Evolutionary conservation across 352 stramenopile species (phyloP).

Genomic region (Thalassiosira hispida): DNA sequence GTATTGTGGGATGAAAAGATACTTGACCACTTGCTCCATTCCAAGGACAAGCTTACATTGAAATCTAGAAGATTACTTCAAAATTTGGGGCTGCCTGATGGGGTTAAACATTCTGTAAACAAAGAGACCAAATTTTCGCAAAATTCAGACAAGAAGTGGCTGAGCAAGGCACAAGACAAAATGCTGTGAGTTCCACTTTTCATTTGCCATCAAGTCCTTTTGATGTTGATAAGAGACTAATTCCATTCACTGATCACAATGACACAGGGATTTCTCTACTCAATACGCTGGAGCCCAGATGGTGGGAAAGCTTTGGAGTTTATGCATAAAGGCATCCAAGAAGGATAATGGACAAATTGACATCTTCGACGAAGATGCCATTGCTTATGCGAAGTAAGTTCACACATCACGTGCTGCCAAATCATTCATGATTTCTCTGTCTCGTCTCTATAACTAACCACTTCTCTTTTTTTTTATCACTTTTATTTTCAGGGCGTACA

Average conservation of each 20-base stretch:
- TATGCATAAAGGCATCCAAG: slow-evolving; percentile 30
- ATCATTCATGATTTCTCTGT: background rate
- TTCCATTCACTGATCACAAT: too few species aligned
- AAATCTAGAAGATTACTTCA: slow-evolving; percentile 26
- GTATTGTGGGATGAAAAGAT: slow-evolving; percentile 61
- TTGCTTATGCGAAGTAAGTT: slow-evolving; percentile 42
- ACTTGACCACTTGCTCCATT: slow-evolving; percentile 31
- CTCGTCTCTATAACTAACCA: background rate
- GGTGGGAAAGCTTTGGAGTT: slow-evolving; percentile 53
- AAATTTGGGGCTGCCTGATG: slow-evolving; percentile 22
- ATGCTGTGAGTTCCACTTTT: slow-evolving; percentile 44
- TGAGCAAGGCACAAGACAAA: slow-evolving; percentile 49
- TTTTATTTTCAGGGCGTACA: slow-evolving; percentile 33
- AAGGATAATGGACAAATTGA: slow-evolving; percentile 20
- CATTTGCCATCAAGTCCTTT: background rate
- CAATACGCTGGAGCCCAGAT: slow-evolving; percentile 6
- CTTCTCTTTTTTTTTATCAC: background rate
- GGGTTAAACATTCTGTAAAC: slow-evolving; percentile 12
- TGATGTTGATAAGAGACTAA: background rate
- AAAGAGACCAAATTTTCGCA: slow-evolving; percentile 15
- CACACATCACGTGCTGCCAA: too few species aligned
- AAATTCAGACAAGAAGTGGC: slow-evolving; percentile 38
- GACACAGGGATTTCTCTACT: slow-evolving; percentile 14
- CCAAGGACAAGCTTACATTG: slow-evolving; percentile 4
- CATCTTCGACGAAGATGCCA: slow-evolving; percentile 47